These are phyloP conservation scores for Mycena kentingensis DNA, from an alignment of 768 basidiomycete genomes.

Conservation along the genomic window DNA sequence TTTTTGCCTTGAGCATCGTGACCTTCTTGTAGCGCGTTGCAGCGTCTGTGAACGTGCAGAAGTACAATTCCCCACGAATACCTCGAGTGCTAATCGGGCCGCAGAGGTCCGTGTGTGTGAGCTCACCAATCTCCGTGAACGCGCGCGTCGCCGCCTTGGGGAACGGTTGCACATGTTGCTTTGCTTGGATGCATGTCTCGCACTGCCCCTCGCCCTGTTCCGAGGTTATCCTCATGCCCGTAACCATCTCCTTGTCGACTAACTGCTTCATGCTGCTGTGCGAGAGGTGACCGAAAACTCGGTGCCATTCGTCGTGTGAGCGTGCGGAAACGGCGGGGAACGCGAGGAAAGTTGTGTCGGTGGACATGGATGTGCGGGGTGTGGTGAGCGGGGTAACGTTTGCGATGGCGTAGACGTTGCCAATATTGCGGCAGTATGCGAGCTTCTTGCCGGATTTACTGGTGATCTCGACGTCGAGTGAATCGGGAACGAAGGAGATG, in stretches of 20 bases:
- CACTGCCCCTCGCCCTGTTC: too few species aligned
- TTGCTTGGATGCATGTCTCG: slow-evolving; percentile 8
- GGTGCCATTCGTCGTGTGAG: not conserved
- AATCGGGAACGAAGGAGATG: not conserved
- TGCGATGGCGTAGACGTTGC: not conserved
- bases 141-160: slow-evolving; percentile 2
- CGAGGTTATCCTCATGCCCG: too few species aligned
- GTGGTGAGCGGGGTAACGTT: not conserved
- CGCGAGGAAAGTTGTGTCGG: not conserved
- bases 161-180: slow-evolving; percentile 3
- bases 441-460: not conserved
- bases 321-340: not conserved
- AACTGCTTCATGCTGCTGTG: too few species aligned
- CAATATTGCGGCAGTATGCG: not conserved
- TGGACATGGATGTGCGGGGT: not conserved
- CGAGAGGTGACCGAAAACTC: too few species aligned
- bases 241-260: too few species aligned
- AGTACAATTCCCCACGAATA: too few species aligned
- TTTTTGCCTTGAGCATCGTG: too few species aligned
- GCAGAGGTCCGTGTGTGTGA: slow-evolving; percentile 6
- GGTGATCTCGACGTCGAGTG: not conserved
- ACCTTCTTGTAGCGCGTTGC: too few species aligned
- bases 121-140: slow-evolving; percentile 4
- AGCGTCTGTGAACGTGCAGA: too few species aligned
- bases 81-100: too few species aligned